These are phyloP conservation scores for Ophiostoma triangulosporum DNA, from an alignment of 2,329 filamentous ascomycete species.

Conservation along the genomic window DNA sequence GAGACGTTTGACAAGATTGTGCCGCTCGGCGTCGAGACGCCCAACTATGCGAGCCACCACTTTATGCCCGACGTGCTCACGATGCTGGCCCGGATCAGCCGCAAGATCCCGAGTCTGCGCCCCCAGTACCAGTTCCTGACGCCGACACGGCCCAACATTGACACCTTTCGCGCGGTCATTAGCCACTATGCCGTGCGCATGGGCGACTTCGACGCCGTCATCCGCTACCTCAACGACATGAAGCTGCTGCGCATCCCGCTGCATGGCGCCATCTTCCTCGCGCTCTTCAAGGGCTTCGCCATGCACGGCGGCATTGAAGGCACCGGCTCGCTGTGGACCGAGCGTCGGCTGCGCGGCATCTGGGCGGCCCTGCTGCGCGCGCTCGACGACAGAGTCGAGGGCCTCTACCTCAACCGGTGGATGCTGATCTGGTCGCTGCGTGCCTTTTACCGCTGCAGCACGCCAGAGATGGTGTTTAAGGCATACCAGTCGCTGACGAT, in stretches of 20 bases:
- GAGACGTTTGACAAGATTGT: not conserved
- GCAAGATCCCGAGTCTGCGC: slow-evolving; percentile 40
- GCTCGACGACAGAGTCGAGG: slow-evolving; percentile 31
- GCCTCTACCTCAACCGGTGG: slow-evolving; percentile 44
- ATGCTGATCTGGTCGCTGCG: slow-evolving; percentile 45
- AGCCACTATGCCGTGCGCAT: slow-evolving; percentile 54
- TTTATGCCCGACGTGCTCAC: slow-evolving; percentile 42
- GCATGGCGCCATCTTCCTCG: slow-evolving; percentile 64
- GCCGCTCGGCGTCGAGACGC: not conserved
- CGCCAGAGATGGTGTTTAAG: slow-evolving; percentile 34
- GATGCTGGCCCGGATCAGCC: slow-evolving; percentile 42
- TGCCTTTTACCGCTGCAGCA: slow-evolving; percentile 50
- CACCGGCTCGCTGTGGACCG: slow-evolving; percentile 56
- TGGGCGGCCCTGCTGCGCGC: slow-evolving; percentile 50
- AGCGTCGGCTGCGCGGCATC: slow-evolving; percentile 50
- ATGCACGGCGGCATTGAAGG: slow-evolving; percentile 50
- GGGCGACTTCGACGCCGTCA: slow-evolving; percentile 60
- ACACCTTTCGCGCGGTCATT: slow-evolving; percentile 69
- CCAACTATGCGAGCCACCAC: slow-evolving; percentile 32
- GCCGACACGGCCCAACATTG: slow-evolving; percentile 57
- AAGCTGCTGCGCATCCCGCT: slow-evolving; percentile 50
- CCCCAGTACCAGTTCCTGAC: slow-evolving; percentile 44
- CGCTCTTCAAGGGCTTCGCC: slow-evolving; percentile 72
- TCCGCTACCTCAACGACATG: slow-evolving; percentile 70
- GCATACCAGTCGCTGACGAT: slow-evolving; percentile 38